These are phyloP conservation scores for Coemansia sp. DNA, from an alignment of 192 early-diverging fungal species.

Conservation along the genomic window DNA sequence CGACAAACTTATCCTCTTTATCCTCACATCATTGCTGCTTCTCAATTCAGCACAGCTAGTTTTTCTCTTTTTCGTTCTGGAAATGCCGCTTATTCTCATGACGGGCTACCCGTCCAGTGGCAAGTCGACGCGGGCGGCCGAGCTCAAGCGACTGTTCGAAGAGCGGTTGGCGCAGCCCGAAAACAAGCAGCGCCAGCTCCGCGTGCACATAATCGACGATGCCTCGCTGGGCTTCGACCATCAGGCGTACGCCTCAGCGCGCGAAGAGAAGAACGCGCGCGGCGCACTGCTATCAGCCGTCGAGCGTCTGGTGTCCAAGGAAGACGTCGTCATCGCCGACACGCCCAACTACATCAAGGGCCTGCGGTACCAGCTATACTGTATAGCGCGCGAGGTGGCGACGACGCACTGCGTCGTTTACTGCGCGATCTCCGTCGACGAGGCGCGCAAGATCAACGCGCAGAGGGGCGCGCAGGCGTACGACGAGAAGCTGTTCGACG, in stretches of 20 bases:
- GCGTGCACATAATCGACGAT: conserved; percentile 72
- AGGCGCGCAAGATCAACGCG: conserved; percentile 58
- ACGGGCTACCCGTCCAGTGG: conserved; percentile 87
- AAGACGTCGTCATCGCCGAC: conserved; percentile 90
- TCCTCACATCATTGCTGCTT: neutral
- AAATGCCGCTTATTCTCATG: conserved; percentile 91
- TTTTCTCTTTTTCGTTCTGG: conserved; percentile 2
- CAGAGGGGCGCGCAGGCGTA: conserved; percentile 49
- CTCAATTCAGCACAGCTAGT: too few species aligned
- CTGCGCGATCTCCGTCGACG: conserved; percentile 57
- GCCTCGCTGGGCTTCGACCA: conserved; percentile 62
- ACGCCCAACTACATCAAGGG: conserved; percentile 99
- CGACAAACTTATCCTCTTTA: neutral
- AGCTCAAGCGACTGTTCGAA: conserved; percentile 63
- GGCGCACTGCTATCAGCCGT: conserved; percentile 84
- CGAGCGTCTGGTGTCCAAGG: conserved; percentile 75
- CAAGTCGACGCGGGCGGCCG: conserved; percentile 76
- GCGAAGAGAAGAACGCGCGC: conserved; percentile 87
- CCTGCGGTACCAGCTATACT: conserved; percentile 94
- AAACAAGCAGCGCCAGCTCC: conserved; percentile 57
- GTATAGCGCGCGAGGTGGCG: conserved; percentile 75
- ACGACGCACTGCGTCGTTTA: conserved; percentile 87
- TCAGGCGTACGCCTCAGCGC: conserved; percentile 58
- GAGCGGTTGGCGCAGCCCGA: conserved; percentile 38
- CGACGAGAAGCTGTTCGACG: conserved; percentile 57